Base-by-base conservation (phyloP, 1,284 basidiomycete genomes). In the Cutaneotrichosporon sp. region DNA sequence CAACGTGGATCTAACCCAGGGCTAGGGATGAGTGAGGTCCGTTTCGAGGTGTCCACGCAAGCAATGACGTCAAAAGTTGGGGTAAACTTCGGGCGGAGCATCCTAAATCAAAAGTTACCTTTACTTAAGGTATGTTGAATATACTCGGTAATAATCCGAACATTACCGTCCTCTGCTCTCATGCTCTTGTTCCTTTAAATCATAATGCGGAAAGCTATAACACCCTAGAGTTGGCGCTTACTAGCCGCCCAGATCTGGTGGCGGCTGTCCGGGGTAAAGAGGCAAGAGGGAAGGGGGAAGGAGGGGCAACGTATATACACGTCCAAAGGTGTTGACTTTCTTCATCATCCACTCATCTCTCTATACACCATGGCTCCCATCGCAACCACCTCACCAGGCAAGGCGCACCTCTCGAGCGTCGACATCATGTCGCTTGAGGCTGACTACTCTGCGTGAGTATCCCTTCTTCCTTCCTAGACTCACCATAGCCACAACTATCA, bases 361-460 rank as follows among this genome's bases (percentile, higher is more conserved):
- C 56, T 42, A 46, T 50, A 26, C 51, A 36, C 40, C 46, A 74
- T 75, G 73, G 69, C 73, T 9, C 72, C 72, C 18, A 65, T 72
- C 65, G 71, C 74, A 57, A 71, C 66, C 51, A 82, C 87, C 22
- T 55, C 57, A 22, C 59, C 30, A 21, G 67, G 69, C 58, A 75
- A 77, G 68, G 74, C 73, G 53, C 76, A 75, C 67, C 70, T 70
- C 65, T 79, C 82, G 21, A 82, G 82, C 40, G 83, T 86, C 57
- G 85, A 90, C 62, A 85, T 92, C 56, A 91, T 97, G 68, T 81
- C 84, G 56, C 84, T 95, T 72, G 95, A 98, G 81, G 86, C 90
- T 74, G 85, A 91, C 75, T 77, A 80, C 69, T 80, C 74, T 62
- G 76, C 78, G 78, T 80, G 61, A 70, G 78, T 36, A 5, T 13